These are phyloP conservation scores for Spiraea crenata DNA, from an alignment of 331 rosid species.

Conservation along the genomic window DNA sequence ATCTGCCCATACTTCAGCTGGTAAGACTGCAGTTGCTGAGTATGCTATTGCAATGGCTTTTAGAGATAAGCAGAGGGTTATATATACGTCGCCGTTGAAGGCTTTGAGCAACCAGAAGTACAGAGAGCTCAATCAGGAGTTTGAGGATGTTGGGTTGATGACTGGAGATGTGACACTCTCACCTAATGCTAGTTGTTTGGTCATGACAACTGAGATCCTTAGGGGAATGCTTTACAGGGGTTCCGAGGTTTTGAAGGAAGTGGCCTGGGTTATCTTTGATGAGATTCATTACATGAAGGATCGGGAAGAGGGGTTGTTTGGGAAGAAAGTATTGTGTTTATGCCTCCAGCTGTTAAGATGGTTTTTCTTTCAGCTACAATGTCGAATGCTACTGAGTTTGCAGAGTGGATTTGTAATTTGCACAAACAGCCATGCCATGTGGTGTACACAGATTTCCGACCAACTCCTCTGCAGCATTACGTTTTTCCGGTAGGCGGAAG, in stretches of 20 bases:
- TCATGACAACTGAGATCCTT: constrained; percentile 91
- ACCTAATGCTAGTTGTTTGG: constrained; percentile 81
- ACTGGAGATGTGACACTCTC: constrained; percentile 90
- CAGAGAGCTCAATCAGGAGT: constrained; percentile 86
- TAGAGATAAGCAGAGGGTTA: constrained; percentile 81
- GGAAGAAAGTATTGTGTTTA: constrained; percentile 96
- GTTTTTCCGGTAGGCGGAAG: constrained; percentile 73
- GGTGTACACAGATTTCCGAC: constrained; percentile 92
- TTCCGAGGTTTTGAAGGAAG: constrained; percentile 87
- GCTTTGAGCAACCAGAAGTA: constrained; percentile 93
- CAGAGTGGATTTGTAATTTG: constrained; percentile 89
- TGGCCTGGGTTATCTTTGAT: constrained; percentile 93
- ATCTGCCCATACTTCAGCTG: constrained; percentile 97
- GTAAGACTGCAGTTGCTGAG: constrained; percentile 94
- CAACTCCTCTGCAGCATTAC: constrained; percentile 91
- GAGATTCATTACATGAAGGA: constrained; percentile 97
- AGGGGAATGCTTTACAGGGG: constrained; percentile 96
- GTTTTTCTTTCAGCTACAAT: constrained; percentile 91
- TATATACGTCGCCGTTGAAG: constrained; percentile 87
- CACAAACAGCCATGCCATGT: constrained; percentile 97
- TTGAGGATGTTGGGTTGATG: constrained; percentile 85
- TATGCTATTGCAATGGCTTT: constrained; percentile 95
- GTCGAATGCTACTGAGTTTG: constrained; percentile 96
- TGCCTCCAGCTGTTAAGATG: constrained; percentile 92
- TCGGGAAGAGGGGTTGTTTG: constrained; percentile 98